A percentile compares a stretch with the other conserved stretches of the same genome.
phyloP scores from a whole-genome alignment of 805 yeast genomes.

The Osmozyma mogii region DNA sequence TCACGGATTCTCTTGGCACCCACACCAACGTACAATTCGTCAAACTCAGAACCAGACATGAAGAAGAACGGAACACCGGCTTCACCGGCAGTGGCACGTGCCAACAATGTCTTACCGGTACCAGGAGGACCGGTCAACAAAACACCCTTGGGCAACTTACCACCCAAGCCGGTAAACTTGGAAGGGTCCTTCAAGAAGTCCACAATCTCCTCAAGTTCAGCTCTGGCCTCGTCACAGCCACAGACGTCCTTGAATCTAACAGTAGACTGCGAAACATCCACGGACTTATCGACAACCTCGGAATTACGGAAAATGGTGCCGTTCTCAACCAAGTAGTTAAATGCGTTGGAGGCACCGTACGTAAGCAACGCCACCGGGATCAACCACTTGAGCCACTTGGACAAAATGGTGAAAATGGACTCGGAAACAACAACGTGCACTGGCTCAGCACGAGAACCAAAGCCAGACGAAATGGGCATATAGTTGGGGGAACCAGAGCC shows the following conservation, averaged over 20 bases:
- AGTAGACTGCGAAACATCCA: constrained; percentile 76
- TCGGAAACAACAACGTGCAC: constrained; percentile 91
- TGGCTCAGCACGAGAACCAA: constrained; percentile 73
- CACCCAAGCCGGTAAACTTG: constrained; percentile 93
- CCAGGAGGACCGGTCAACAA: constrained; percentile 98
- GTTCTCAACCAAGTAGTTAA: constrained; percentile 73
- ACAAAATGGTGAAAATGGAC: constrained; percentile 64
- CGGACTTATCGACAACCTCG: constrained; percentile 67
- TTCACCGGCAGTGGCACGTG: constrained; percentile 98
- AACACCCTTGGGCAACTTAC: constrained; percentile 96
- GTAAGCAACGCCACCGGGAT: constrained; percentile 73
- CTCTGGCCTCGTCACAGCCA: constrained; percentile 98
- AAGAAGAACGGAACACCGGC: constrained; percentile 98
- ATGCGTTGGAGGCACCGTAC: constrained; percentile 73
- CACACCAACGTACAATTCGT: constrained; percentile 96
- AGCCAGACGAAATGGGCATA: constrained; percentile 24
- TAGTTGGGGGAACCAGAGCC: constrained; percentile 8
- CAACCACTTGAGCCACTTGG: constrained; percentile 86
- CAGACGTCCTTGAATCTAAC: constrained; percentile 90
- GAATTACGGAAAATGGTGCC: constrained; percentile 72
- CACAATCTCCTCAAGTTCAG: constrained; percentile 96
- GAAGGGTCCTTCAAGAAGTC: constrained; percentile 95
- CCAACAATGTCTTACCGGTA: constrained; percentile 94
- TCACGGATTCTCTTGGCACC: constrained; percentile 98
- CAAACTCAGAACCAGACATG: constrained; percentile 98